Conservation (phyloP, 106 monocot genomes). For the Dactylorhiza incarnata region DNA sequence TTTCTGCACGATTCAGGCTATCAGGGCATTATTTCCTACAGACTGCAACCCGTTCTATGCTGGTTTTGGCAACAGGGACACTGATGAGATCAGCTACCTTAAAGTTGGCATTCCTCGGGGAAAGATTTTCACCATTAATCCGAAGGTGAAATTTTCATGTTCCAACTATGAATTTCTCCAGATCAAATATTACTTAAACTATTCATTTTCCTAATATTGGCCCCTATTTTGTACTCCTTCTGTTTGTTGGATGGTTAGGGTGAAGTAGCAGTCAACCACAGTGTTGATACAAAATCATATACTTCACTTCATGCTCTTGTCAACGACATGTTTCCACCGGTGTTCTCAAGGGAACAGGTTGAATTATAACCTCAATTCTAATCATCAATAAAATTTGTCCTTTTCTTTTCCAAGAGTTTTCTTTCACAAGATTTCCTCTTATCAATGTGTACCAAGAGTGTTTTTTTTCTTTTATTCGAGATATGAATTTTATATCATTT, state of each 20-base stretch:
- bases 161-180: background rate
- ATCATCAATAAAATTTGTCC: background rate
- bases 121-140: conserved; percentile 87
- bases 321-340: conserved; percentile 77
- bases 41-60: conserved; percentile 92
- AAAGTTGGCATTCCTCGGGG: conserved; percentile 85
- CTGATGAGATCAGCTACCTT: conserved; percentile 90
- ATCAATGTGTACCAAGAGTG: background rate
- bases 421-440: background rate
- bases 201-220: background rate
- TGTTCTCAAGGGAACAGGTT: conserved; percentile 56
- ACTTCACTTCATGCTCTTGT: conserved; percentile 66
- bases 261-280: conserved; percentile 60
- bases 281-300: conserved; percentile 75
- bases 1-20: conserved; percentile 43
- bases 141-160: conserved; percentile 38
- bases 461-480: background rate
- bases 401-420: background rate
- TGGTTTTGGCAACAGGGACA: conserved; percentile 92
- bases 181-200: background rate
- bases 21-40: conserved; percentile 67
- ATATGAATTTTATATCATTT: background rate
- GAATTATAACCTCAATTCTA: background rate
- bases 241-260: conserved; percentile 37
- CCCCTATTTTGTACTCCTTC: background rate